Base-by-base conservation (phyloP, 768 basidiomycete genomes). In the Wakefieldia striispora region DNA sequence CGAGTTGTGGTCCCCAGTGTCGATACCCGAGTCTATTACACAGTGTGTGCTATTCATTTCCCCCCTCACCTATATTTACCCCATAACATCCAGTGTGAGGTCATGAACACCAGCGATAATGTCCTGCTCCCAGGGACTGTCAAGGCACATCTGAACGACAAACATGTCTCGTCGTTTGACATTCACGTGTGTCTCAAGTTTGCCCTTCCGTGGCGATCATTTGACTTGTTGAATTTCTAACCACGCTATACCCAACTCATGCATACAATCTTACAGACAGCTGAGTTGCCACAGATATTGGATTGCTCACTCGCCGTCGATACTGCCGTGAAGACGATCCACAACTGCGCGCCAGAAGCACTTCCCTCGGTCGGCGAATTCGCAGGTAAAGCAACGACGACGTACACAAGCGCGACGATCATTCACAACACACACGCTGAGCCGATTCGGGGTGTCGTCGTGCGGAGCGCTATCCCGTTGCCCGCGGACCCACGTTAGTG, bases 401-500 rank as follows among this genome's bases (percentile, higher is more conserved):
- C 45, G 24, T 58, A 58, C 45, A 61, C 62, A 16, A 54, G 49
- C 16, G 49, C 45, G 6, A 55, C 49, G 8, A 34, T 50, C 39
- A 37, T 62, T 19, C 50, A 60, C 11, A 64, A 53, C 13, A 51
- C 53, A 3, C 59, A 55, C 21, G n/a, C 36, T 4, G 43, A 52
- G 6, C 34, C 40, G 4, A 45, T 63, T 13, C 26, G 39, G 16
- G 47, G 59, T 0, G 37, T 59, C 9, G 9, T 69, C 40, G 54
- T 69, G 31, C 64, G 67, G 33, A 59, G 57, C 34, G 44, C 61
- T 3, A 49, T 70, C 11, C 67, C 67, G 6, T 39, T 66, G n/a
- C 55, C 65, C 8, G 27, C 56, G 2, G 60, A n/a, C n/a, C n/a
- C n/a, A n/a, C n/a, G n/a, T n/a, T n/a, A n/a, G n/a, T n/a, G n/a